Evolutionary conservation across 306 rosid species (phyloP).

Genomic region (Rubus parviflorus): DNA sequence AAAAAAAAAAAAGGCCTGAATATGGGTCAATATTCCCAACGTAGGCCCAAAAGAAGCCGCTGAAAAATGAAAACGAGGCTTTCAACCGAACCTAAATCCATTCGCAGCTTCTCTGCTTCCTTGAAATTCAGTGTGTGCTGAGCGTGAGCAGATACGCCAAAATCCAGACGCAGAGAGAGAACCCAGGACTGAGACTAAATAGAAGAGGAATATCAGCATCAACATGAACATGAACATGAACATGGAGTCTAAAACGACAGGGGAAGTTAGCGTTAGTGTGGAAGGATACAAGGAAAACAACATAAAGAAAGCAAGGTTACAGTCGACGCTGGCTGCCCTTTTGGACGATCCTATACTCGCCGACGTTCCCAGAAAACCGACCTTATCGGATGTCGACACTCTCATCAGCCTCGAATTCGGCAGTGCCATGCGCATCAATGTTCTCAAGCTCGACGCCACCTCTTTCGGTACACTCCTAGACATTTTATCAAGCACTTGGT

Average conservation of each 20-base stretch:
- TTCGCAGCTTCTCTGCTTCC: too few relatives aligned
- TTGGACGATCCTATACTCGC: constrained; percentile 65
- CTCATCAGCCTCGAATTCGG: constrained; percentile 81
- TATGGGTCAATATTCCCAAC: too few relatives aligned
- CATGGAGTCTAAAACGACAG: constrained; percentile 13
- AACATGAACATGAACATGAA: not conserved
- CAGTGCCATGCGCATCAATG: constrained; percentile 79
- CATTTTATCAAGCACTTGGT: not conserved
- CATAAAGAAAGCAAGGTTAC: constrained; percentile 59
- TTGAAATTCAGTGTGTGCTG: not conserved
- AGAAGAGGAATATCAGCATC: not conserved
- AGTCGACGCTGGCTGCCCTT: constrained; percentile 48
- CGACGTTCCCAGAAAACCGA: constrained; percentile 71
- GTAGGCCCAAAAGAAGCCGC: not conserved
- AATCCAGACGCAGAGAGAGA: too few relatives aligned
- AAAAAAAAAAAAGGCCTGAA: too few relatives aligned
- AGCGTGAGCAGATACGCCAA: too few relatives aligned
- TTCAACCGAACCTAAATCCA: too few relatives aligned
- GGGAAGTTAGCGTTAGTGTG: constrained; percentile 14
- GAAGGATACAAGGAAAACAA: constrained; percentile 53
- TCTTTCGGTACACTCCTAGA: constrained; percentile 43
- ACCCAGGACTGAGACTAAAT: not conserved
- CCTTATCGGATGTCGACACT: constrained; percentile 68
- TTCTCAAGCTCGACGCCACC: constrained; percentile 63
- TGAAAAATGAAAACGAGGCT: too few relatives aligned